Evolutionary conservation across 1,139 yeast species (phyloP).

Genomic region (Scheffersomyces segobiensis): DNA sequence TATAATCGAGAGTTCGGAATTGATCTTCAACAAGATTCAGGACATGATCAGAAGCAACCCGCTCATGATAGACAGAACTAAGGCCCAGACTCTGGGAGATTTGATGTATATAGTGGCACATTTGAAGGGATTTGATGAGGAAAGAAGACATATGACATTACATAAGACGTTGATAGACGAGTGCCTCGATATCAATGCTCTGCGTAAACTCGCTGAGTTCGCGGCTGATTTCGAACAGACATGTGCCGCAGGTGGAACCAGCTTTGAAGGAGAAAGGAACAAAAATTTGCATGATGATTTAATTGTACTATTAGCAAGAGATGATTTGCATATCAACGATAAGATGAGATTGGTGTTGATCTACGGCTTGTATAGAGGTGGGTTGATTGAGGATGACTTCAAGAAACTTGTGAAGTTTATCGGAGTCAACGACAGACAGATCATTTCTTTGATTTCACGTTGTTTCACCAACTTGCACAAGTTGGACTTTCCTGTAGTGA

Average conservation of each 20-base stretch:
- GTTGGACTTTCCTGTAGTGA: constrained; percentile 69
- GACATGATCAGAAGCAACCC: constrained; percentile 76
- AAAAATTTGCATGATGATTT: constrained; percentile 68
- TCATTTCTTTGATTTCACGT: constrained; percentile 42
- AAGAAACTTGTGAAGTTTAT: constrained; percentile 70
- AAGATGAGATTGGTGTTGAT: constrained; percentile 76
- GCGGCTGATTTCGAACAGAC: constrained; percentile 75
- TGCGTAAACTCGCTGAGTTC: constrained; percentile 56
- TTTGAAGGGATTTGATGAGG: constrained; percentile 66
- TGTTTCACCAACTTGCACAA: constrained; percentile 65
- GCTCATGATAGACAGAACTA: constrained; percentile 60
- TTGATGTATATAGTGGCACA: constrained; percentile 68
- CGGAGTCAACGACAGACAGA: constrained; percentile 60
- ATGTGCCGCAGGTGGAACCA: constrained; percentile 71
- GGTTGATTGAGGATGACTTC: constrained; percentile 74
- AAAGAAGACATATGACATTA: constrained; percentile 57
- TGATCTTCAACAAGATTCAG: constrained; percentile 59
- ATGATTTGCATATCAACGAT: constrained; percentile 55
- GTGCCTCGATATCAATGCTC: constrained; percentile 53
- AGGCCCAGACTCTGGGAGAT: constrained; percentile 61
- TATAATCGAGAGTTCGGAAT: constrained; percentile 73
- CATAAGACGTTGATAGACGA: constrained; percentile 64
- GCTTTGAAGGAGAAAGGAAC: constrained; percentile 67
- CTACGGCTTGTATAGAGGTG: constrained; percentile 83
- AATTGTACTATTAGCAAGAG: constrained; percentile 56